Evolutionary conservation across 192 early-diverging fungal species (phyloP).

Genomic region (Chytriomyces sp.): DNA sequence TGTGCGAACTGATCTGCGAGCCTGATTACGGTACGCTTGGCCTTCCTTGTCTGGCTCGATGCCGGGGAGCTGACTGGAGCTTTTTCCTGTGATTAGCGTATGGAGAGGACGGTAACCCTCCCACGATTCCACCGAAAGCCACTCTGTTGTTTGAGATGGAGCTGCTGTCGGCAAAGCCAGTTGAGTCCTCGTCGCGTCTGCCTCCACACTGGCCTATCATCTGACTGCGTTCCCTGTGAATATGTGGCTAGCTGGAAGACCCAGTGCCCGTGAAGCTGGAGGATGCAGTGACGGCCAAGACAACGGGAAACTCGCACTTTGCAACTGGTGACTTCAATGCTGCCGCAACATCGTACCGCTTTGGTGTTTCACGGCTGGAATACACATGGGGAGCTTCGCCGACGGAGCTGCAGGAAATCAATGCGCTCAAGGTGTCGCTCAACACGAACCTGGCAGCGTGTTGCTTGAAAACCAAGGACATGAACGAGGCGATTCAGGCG

Average conservation of each 20-base stretch:
- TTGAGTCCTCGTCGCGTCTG: conserved; percentile 11
- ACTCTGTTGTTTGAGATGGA: conserved; percentile 64
- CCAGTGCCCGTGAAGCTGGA: conserved; percentile 26
- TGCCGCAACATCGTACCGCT: conserved; percentile 16
- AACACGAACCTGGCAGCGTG: conserved; percentile 37
- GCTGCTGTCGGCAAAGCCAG: conserved; percentile 34
- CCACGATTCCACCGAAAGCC: conserved; percentile 64
- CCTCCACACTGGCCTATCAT: background rate
- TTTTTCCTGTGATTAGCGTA: conserved; percentile 40
- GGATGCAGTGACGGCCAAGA: conserved; percentile 23
- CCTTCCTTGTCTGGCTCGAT: background rate
- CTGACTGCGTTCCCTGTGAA: background rate
- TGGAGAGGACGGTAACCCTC: conserved; percentile 62
- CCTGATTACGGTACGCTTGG: conserved; percentile 55
- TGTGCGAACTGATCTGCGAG: conserved; percentile 61
- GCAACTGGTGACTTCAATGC: conserved; percentile 1
- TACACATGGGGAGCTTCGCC: conserved; percentile 37
- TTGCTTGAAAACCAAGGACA: conserved; percentile 27
- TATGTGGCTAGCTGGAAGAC: conserved; percentile 23
- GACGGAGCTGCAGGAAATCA: conserved; percentile 18
- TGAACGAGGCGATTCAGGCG: conserved; percentile 22
- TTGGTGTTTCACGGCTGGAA: conserved; percentile 25
- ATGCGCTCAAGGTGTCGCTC: conserved; percentile 22
- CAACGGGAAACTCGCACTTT: conserved; percentile 29
- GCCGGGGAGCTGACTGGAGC: background rate